A percentile compares a stretch with the other conserved stretches of the same genome.
phyloP scores from a whole-genome alignment of 495 filamentous ascomycete species.

The Trypethelium eluteriae region DNA sequence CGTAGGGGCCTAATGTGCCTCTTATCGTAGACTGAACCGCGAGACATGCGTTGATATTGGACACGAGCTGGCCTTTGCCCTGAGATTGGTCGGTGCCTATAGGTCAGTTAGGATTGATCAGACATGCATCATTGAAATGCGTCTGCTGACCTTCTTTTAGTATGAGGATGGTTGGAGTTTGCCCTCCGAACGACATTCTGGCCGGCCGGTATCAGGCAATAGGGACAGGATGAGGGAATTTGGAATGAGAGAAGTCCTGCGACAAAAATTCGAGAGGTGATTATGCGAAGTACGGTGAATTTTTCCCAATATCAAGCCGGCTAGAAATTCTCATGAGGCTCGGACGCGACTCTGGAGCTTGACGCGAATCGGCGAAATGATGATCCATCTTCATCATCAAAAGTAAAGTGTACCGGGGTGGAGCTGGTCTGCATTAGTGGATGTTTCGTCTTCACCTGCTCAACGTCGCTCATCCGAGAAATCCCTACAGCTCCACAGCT shows the following conservation, averaged over 20 bases:
- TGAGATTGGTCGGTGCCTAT: constrained; percentile 93
- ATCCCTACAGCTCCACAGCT: neutral
- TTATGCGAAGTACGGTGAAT: neutral
- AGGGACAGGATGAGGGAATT: neutral
- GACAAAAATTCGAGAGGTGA: neutral
- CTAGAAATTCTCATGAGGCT: neutral
- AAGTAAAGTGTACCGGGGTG: neutral
- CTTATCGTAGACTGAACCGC: constrained; percentile 95
- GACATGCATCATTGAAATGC: constrained; percentile 29
- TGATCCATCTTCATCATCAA: neutral
- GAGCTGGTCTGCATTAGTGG: neutral
- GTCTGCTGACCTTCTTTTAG: constrained; percentile 78
- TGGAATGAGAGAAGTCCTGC: neutral
- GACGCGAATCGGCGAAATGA: constrained; percentile 1
- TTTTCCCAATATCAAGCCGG: neutral
- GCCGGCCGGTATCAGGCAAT: neutral
- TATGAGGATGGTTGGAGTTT: constrained; percentile 97
- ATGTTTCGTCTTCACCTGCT: neutral
- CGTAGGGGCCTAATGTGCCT: constrained; percentile 93
- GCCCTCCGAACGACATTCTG: constrained; percentile 90
- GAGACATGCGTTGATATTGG: constrained; percentile 97
- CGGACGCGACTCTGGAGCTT: constrained; percentile 3
- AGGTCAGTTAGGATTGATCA: constrained; percentile 20
- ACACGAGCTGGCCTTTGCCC: constrained; percentile 93
- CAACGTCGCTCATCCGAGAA: neutral